These are phyloP conservation scores for Glaciozyma antarctica DNA, from an alignment of 768 basidiomycete species.

Conservation along the genomic window DNA sequence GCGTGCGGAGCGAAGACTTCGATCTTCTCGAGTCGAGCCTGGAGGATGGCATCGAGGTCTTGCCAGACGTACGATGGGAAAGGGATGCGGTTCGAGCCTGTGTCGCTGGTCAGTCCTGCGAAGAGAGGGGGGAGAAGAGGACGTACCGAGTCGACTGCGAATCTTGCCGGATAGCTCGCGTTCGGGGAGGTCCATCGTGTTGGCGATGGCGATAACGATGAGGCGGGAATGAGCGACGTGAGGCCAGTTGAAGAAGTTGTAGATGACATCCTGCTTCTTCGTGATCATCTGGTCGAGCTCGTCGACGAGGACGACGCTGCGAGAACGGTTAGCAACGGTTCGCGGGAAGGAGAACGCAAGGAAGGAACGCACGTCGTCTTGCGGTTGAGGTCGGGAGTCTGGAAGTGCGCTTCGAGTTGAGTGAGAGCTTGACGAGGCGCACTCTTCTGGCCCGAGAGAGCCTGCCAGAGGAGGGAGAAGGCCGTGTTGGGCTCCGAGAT, in stretches of 20 bases:
- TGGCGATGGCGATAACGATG: constrained; percentile 92
- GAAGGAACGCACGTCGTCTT: constrained; percentile 65
- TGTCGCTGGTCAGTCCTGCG: not conserved
- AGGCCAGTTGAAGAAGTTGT: constrained; percentile 99
- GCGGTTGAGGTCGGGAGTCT: constrained; percentile 59
- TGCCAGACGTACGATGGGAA: constrained; percentile 76
- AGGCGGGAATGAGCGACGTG: constrained; percentile 77
- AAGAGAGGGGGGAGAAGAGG: not conserved
- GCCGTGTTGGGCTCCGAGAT: constrained; percentile 88
- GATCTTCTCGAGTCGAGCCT: constrained; percentile 53
- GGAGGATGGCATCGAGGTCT: constrained; percentile 76
- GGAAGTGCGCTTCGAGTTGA: constrained; percentile 67
- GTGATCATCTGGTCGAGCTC: constrained; percentile 96
- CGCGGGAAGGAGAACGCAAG: not conserved
- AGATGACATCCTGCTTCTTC: constrained; percentile 92
- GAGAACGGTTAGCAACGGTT: not conserved
- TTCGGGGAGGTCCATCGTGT: constrained; percentile 96
- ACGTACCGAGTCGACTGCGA: constrained; percentile 74
- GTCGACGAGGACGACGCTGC: constrained; percentile 94
- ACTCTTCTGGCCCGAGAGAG: constrained; percentile 69
- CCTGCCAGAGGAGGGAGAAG: constrained; percentile 85
- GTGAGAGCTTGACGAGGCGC: constrained; percentile 58
- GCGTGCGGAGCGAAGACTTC: constrained; percentile 52
- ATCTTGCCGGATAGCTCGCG: constrained; percentile 86
- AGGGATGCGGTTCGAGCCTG: constrained; percentile 82